phyloP scores from a whole-genome alignment of 345 rosid genomes.

The Toxicodendron radicans region DNA sequence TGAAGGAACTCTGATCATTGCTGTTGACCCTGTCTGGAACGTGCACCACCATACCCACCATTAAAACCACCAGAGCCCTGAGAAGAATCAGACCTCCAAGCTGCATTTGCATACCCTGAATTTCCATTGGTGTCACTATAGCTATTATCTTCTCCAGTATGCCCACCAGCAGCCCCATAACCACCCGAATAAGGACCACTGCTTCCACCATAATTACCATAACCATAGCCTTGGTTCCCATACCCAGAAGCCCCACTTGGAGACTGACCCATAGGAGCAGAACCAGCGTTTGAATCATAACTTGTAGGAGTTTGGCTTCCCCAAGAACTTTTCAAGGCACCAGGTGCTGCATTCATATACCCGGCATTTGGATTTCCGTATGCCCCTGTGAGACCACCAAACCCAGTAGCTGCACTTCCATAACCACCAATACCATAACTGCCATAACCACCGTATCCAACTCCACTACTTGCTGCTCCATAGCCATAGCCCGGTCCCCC shows the following conservation, averaged over 20 bases:
- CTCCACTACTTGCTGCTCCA: conserved; percentile 34
- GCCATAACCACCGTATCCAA: conserved; percentile 36
- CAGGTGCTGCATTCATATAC: conserved; percentile 17
- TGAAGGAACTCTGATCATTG: conserved; percentile 23
- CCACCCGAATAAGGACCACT: conserved; percentile 34
- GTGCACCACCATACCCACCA: conserved; percentile 23
- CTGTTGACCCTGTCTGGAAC: conserved; percentile 29
- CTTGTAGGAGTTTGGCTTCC: conserved; percentile 32
- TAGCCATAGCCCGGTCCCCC: conserved; percentile 30
- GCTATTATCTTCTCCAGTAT: conserved; percentile 23
- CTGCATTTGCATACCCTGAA: conserved; percentile 27
- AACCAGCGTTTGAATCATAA: conserved; percentile 30
- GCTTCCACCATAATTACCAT: conserved; percentile 33
- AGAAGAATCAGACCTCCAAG: conserved; percentile 34
- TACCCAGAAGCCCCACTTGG: conserved; percentile 29
- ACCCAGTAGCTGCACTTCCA: conserved; percentile 28
- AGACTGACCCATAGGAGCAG: conserved; percentile 24
- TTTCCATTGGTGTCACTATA: conserved; percentile 35
- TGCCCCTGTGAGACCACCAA: conserved; percentile 34
- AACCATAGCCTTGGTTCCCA: conserved; percentile 36
- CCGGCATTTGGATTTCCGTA: conserved; percentile 30
- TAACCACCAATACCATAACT: conserved; percentile 38
- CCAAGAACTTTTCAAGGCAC: conserved; percentile 30
- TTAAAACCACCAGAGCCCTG: conserved; percentile 29
- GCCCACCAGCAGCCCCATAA: conserved; percentile 29